Percentiles rank a stretch among this genome's conserved stretches.
These are phyloP conservation scores for Lonicera japonica DNA, from an alignment of 129 eudicot genomes.

Conservation along the genomic window DNA sequence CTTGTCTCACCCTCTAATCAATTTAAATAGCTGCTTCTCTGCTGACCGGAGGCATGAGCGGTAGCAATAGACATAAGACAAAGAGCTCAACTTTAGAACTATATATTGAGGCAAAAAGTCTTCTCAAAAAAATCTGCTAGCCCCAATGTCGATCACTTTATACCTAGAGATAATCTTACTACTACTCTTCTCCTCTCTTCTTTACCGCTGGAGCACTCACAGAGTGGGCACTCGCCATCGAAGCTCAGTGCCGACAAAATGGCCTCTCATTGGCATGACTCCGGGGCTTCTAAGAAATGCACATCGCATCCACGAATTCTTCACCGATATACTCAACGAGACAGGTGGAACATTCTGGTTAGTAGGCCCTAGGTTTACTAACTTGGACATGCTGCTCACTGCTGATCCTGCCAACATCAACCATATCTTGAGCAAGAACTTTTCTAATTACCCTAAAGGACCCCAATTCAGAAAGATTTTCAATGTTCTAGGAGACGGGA, in stretches of 20 bases:
- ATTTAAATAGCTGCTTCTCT: too few relatives aligned
- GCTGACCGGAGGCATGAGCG: too few relatives aligned
- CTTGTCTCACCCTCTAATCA: too few relatives aligned
- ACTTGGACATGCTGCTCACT: constrained; percentile 52
- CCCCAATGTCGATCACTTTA: constrained; percentile 16
- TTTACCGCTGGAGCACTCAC: background rate
- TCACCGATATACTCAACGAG: constrained; percentile 16
- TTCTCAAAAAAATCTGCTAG: too few relatives aligned
- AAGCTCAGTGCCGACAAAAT: constrained; percentile 17
- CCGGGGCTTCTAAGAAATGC: constrained; percentile 22
- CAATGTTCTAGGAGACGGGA: too few relatives aligned
- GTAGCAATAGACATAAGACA: too few relatives aligned
- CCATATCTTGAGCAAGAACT: too few relatives aligned
- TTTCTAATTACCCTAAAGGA: too few relatives aligned
- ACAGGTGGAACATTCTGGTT: constrained; percentile 37
- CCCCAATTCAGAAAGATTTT: too few relatives aligned
- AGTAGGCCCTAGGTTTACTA: constrained; percentile 49
- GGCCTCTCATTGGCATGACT: constrained; percentile 56
- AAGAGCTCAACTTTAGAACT: too few relatives aligned
- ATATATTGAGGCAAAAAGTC: too few relatives aligned
- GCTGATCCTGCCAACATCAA: constrained; percentile 49
- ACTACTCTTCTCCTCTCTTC: background rate
- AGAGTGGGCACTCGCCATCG: background rate
- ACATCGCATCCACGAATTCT: constrained; percentile 28
- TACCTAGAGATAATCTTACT: constrained; percentile 4